These are phyloP conservation scores for Globisporangium canariense DNA, from an alignment of 352 stramenopile genomes.

Conservation along the genomic window DNA sequence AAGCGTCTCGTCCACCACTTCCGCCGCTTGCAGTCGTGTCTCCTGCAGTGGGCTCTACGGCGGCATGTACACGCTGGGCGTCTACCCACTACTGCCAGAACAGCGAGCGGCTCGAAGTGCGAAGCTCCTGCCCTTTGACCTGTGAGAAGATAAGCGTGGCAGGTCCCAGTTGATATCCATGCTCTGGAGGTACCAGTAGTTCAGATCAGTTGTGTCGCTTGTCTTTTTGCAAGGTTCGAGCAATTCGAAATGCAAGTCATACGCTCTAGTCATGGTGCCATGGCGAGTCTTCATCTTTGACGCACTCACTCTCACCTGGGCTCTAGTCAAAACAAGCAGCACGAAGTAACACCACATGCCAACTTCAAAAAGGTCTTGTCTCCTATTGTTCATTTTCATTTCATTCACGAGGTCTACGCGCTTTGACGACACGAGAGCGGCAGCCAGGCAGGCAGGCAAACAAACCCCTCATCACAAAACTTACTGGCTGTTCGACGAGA, in stretches of 20 bases:
- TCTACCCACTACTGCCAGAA: slow-evolving; percentile 5
- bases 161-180: not conserved
- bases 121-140: not conserved
- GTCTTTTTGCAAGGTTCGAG: not conserved
- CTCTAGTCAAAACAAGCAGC: not conserved
- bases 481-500: slow-evolving; percentile 13
- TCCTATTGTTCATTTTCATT: slow-evolving; percentile 5
- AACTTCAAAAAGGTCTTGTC: slow-evolving; percentile 5
- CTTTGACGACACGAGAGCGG: slow-evolving; percentile 5
- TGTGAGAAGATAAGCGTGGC: not conserved
- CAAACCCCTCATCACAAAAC: not conserved
- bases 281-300: not conserved
- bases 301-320: not conserved
- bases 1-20: not conserved
- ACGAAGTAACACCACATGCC: not conserved
- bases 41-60: slow-evolving; percentile 4
- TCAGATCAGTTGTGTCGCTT: not conserved
- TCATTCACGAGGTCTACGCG: slow-evolving; percentile 10
- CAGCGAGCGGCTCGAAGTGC: not conserved
- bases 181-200: not conserved
- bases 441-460: not conserved
- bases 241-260: not conserved
- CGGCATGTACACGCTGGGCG: slow-evolving; percentile 11
- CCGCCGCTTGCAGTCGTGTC: not conserved
- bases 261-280: not conserved